Evolutionary conservation across 352 stramenopile genomes (phyloP), one percentile per base, ranked within the genome.

Genomic region (Thraustochytrium sp.): DNA sequence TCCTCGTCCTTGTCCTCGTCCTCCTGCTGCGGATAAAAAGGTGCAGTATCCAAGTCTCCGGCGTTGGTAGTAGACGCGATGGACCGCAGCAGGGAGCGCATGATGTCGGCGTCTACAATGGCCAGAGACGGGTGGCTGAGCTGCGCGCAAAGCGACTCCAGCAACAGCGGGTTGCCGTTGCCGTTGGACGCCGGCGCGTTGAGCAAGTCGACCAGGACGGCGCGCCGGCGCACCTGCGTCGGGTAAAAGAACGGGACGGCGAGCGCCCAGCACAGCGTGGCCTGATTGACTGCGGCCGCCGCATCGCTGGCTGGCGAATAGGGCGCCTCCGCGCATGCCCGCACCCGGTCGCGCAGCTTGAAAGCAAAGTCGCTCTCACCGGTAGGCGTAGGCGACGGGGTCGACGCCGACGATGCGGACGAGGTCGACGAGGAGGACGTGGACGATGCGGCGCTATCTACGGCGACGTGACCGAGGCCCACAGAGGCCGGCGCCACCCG

Each of bases 401-500:
- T n/a, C n/a, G n/a, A n/a, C n/a, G n/a, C n/a, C n/a, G n/a, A n/a
- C n/a, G n/a, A n/a, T n/a, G n/a, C n/a, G n/a, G n/a, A n/a, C n/a
- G n/a, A n/a, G n/a, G n/a, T n/a, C n/a, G n/a, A n/a, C n/a, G n/a
- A n/a, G n/a, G n/a, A n/a, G n/a, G n/a, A n/a, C n/a, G n/a, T n/a
- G n/a, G n/a, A n/a, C n/a, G n/a, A n/a, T n/a, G n/a, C n/a, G n/a
- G n/a, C n/a, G n/a, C n/a, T n/a, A n/a, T n/a, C 55, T 18, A 29
- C 40, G 62, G 26, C 44, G 26, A 18, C 40, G 48, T 94, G 91
- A 3, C 92, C 92, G 18, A 96, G 78, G 38, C 92, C 92, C 54
- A 95, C 92, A 1, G 91, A 95, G 34, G 90, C 91, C 59, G 92
- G 92, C 0, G 88, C 88, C 49, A 92, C 92, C 0, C 88, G 89